Conservation (phyloP, 495 filamentous ascomycete genomes). For the Astrothelium macrocarpum region DNA sequence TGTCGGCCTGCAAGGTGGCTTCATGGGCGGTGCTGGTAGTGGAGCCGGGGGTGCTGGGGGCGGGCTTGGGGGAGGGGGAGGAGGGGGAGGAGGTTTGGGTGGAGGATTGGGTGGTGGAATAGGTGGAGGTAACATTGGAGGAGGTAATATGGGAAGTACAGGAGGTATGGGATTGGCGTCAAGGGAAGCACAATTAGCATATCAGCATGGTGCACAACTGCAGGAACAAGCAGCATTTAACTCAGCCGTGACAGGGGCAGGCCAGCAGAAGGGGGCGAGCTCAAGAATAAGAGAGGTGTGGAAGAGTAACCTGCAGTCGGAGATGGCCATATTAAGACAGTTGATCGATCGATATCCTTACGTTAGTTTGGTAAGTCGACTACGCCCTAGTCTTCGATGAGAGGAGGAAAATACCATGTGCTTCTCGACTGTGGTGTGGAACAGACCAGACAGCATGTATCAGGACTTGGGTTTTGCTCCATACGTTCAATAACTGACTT, state of each 20-base stretch:
- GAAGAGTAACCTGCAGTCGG: slow-evolving; percentile 80
- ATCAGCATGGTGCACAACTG: slow-evolving; percentile 63
- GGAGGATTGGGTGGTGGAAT: neutral
- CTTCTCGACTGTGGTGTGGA: too few relatives aligned
- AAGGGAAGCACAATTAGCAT: slow-evolving; percentile 78
- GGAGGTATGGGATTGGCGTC: slow-evolving; percentile 72
- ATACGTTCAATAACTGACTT: neutral
- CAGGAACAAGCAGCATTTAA: slow-evolving; percentile 51
- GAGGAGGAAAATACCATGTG: too few relatives aligned
- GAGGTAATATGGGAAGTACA: neutral
- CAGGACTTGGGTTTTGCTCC: neutral
- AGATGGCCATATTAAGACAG: slow-evolving; percentile 69
- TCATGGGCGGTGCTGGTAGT: neutral
- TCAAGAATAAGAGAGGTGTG: slow-evolving; percentile 85
- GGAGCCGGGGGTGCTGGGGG: slow-evolving; percentile 2
- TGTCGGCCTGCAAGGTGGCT: neutral
- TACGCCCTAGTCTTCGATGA: neutral
- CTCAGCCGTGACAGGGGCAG: slow-evolving; percentile 22
- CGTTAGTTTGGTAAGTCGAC: slow-evolving; percentile 76
- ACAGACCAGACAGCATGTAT: too few relatives aligned
- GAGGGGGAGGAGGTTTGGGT: slow-evolving; percentile 20
- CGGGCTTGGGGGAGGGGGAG: slow-evolving; percentile 36
- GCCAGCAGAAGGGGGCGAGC: slow-evolving; percentile 42
- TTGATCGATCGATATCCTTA: slow-evolving; percentile 86
- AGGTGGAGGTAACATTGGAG: neutral